phyloP scores from a whole-genome alignment of 169 alveolate species.

The Plasmodium gonderi region DNA sequence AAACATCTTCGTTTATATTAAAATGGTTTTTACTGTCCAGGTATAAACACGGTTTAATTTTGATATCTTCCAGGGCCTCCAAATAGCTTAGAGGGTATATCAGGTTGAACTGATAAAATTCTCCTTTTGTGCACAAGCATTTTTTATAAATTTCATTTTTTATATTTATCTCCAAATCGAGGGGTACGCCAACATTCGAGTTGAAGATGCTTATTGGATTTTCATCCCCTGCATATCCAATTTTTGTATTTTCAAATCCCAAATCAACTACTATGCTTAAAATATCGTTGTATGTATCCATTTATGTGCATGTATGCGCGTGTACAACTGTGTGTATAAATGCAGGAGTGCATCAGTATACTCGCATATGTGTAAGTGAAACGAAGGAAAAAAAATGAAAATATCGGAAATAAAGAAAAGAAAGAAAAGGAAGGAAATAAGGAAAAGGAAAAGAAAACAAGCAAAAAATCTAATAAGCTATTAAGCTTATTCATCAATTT shows the following conservation, averaged over 20 bases:
- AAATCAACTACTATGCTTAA: conserved; percentile 58
- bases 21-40: conserved; percentile 35
- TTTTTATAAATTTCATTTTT: conserved; percentile 47
- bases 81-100: conserved; percentile 49
- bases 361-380: neutral
- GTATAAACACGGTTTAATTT: conserved; percentile 49
- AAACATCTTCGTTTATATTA: conserved; percentile 66
- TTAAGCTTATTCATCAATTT: neutral
- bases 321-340: too few relatives aligned
- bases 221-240: conserved; percentile 67
- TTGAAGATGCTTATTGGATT: conserved; percentile 28
- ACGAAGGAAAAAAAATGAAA: neutral
- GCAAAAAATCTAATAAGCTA: neutral
- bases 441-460: neutral
- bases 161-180: conserved; percentile 29
- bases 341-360: neutral
- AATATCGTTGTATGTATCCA: conserved; percentile 59
- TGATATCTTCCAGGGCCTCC: conserved; percentile 22
- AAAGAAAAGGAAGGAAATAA: neutral
- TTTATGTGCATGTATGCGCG: neutral
- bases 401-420: neutral
- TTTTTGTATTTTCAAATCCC: conserved; percentile 63
- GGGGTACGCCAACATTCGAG: conserved; percentile 43
- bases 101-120: conserved; percentile 40
- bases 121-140: conserved; percentile 51